phyloP scores from a whole-genome alignment of 1,284 basidiomycete species.

The Pholiota adiposa region DNA sequence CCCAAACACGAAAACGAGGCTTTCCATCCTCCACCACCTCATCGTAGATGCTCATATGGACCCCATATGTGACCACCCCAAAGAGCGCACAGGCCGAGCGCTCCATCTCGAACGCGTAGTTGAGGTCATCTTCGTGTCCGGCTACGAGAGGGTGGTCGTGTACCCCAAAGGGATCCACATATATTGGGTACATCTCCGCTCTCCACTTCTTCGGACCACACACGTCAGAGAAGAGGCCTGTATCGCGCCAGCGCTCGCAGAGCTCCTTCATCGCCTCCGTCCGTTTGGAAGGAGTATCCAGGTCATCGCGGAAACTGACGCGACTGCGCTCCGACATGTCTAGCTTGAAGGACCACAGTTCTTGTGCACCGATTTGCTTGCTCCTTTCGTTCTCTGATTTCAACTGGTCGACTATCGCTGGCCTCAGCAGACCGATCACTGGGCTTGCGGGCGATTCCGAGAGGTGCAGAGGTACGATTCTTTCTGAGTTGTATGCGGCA shows the following conservation, averaged over 20 bases:
- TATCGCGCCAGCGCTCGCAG: conserved; percentile 73
- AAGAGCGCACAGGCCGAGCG: conserved; percentile 88
- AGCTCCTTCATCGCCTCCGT: conserved; percentile 62
- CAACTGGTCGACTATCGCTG: conserved; percentile 57
- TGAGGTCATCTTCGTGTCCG: conserved; percentile 36
- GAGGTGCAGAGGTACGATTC: conserved; percentile 56
- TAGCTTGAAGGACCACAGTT: conserved; percentile 46
- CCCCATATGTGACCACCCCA: conserved; percentile 88
- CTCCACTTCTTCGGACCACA: conserved; percentile 84
- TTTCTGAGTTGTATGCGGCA: conserved; percentile 36
- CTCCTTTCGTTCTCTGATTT: conserved; percentile 49
- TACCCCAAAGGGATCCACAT: conserved; percentile 68
- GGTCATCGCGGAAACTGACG: conserved; percentile 56
- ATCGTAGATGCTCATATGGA: conserved; percentile 80
- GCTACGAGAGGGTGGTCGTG: conserved; percentile 43
- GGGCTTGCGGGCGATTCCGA: conserved; percentile 51
- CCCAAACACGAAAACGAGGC: conserved; percentile 72
- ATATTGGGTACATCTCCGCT: conserved; percentile 83
- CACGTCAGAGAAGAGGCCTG: conserved; percentile 59
- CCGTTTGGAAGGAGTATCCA: conserved; percentile 60
- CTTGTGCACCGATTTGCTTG: conserved; percentile 29
- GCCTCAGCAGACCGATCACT: conserved; percentile 66
- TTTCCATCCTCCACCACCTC: conserved; percentile 46
- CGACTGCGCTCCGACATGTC: conserved; percentile 28
- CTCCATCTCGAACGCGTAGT: conserved; percentile 88